Evolutionary conservation across 179 eudicot genomes (phyloP).

Genomic region (Camellia oleifera): DNA sequence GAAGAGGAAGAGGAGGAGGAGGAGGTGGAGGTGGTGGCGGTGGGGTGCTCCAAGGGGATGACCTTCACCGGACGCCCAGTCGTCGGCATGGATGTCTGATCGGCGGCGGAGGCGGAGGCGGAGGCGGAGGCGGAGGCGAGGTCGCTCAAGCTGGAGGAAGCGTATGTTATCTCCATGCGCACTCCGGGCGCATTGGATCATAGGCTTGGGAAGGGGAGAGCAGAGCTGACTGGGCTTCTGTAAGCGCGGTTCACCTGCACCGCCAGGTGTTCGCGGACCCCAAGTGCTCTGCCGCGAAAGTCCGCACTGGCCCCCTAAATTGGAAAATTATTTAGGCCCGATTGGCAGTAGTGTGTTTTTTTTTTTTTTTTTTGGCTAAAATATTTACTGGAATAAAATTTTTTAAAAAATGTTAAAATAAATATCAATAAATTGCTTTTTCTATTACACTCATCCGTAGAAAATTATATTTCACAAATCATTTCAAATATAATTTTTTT

Average conservation of each 20-base stretch:
- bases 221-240: background rate
- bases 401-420: too few relatives aligned
- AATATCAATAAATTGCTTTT: too few relatives aligned
- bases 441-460: too few relatives aligned
- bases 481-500: too few relatives aligned
- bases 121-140: constrained; percentile 15
- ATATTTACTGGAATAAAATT: too few relatives aligned
- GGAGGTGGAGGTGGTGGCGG: constrained; percentile 37
- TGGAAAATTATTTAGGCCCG: background rate
- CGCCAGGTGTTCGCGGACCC: background rate
- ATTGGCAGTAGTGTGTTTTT: too few relatives aligned
- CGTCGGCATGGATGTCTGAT: constrained; percentile 13
- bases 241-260: too few relatives aligned
- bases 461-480: too few relatives aligned
- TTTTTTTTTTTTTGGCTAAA: background rate
- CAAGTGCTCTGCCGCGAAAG: background rate
- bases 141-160: constrained; percentile 38
- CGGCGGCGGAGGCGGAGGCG: constrained; percentile 11
- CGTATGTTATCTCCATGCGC: constrained; percentile 35
- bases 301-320: background rate
- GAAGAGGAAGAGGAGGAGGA: constrained; percentile 30
- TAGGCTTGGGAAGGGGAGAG: background rate
- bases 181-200: constrained; percentile 8
- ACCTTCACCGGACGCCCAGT: constrained; percentile 58
- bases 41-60: constrained; percentile 69